Evolutionary conservation across 164 flowering plant species (phyloP), one percentile per base, ranked within the genome.

Genomic region (Tetrastigma voinierianum): DNA sequence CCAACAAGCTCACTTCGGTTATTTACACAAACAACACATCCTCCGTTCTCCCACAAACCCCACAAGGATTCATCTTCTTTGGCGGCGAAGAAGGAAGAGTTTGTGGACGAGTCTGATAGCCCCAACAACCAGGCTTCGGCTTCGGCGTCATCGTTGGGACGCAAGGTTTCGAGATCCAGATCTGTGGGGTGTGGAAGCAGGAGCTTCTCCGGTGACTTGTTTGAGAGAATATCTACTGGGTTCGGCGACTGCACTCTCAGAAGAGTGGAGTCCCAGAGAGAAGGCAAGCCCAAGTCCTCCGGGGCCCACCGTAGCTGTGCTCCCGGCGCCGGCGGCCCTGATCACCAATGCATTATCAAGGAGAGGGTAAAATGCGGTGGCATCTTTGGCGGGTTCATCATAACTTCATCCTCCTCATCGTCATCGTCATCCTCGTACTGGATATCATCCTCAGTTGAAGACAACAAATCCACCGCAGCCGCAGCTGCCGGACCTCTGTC

Each of bases 161-260:
- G 97, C 14, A 90, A 92, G 67, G 98, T 95, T 1, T 86, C 94
- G 9, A 81, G 97, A 77, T 95, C 97, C 57, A 90, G 97, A 87
- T 95, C 98, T 58, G 97, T 92, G 9, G 97, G 97, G 16, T 92
- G 97, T 59, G 97, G 98, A 2, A 91, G 96, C 79, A 71, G 96
- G 82, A 92, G 97, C 82, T 95, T 95, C 70, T 89, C 96, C 1
- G 97, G 98, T 2, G 98, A 90, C 51, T 89, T 95, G 61, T 83
- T 95, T 46, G 97, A 89, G 78, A 78, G 92, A 67, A 87, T 94
- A 53, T 91, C 97, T 1, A 91, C 87, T 17, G 97, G 98, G 53
- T 80, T 91, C 59, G 98, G 92, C 0, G 98, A 95, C 61, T 95
- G 96, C 72, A 82, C 97, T 2, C 87, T 95, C 14, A 70, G 97